Base-by-base conservation (phyloP, 345 rosid species). In the Aquilaria malaccensis region DNA sequence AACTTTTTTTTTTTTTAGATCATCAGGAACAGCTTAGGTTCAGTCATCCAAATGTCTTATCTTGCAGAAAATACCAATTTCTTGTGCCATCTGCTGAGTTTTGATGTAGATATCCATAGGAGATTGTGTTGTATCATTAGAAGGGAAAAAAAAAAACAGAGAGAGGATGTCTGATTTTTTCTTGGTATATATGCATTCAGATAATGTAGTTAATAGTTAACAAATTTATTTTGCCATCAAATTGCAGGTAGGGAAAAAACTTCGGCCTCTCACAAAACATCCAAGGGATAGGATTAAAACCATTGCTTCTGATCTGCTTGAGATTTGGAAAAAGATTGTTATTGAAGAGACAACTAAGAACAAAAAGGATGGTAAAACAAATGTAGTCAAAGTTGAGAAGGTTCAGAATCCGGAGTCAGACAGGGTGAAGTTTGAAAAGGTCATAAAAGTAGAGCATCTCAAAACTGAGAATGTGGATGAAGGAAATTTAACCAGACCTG, bases 201-300 rank as follows among this genome's bases (percentile, higher is more conserved):
- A 22, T 22, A 22, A 22, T 22, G 22, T 22, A 22, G 22, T 22
- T 22, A 22, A 22, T 22, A 30, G 29, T 63, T 48, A 10, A 11
- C 13, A 32, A 45, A 47, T 30, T 45, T 10, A 15, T 13, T 2
- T 31, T 30, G 33, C 31, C 9, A 2, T 12, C 2, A 14, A 52
- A 52, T 74, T 83, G 48, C 76, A 94, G 97, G 95, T 94, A 58
- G 99, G 99, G 29, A 90, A 90, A 72, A 87, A 73, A 65, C 91
- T 94, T 57, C 81, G 97, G 52, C 78, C 91, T 56, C 86, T 95
- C 61, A 81, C 91, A 2, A 95, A 91, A 68, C 99, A 95, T 77
- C 94, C 91, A 11, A 53, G 61, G 62, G 82, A 82, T 51, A 72
- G 76, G 60, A 86, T 94, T 60, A 81, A 80, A 53, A 65, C 56